Evolutionary conservation across 495 filamentous ascomycete genomes (phyloP).

Genomic region (Aspergillus hancockii): DNA sequence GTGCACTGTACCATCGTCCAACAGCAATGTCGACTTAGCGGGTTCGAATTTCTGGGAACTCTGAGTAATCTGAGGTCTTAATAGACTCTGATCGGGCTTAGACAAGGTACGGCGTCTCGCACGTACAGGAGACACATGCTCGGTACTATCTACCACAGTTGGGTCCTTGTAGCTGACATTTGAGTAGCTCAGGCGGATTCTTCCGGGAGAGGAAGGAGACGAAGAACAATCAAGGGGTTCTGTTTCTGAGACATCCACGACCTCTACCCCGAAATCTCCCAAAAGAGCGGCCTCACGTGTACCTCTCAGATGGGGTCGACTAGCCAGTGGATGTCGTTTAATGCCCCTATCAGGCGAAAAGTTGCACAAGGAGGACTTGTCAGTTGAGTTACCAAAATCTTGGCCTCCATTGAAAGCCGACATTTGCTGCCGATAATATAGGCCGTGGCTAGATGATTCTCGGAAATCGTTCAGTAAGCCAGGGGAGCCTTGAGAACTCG

Average conservation of each 20-base stretch:
- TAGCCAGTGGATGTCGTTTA: conserved; percentile 29
- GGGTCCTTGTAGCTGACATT: conserved; percentile 16
- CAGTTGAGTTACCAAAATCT: conserved; percentile 32
- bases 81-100: conserved; percentile 1
- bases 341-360: conserved; percentile 21
- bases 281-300: conserved; percentile 15
- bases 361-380: conserved; percentile 30
- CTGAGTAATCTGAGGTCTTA: not conserved
- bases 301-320: conserved; percentile 12
- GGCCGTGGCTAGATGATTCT: not conserved
- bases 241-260: conserved; percentile 7
- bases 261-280: conserved; percentile 20
- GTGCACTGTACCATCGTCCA: not conserved
- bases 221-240: conserved; percentile 14
- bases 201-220: not conserved
- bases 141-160: not conserved
- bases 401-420: not conserved
- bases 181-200: conserved; percentile 27
- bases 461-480: not conserved
- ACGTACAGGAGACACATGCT: conserved; percentile 6
- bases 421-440: not conserved
- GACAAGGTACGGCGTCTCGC: conserved; percentile 8
- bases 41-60: conserved; percentile 23
- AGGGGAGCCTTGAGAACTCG: not conserved
- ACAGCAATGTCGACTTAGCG: conserved; percentile 19